Evolutionary conservation across 1,139 yeast species (phyloP).

Genomic region (Casaregolazyma lundiana): DNA sequence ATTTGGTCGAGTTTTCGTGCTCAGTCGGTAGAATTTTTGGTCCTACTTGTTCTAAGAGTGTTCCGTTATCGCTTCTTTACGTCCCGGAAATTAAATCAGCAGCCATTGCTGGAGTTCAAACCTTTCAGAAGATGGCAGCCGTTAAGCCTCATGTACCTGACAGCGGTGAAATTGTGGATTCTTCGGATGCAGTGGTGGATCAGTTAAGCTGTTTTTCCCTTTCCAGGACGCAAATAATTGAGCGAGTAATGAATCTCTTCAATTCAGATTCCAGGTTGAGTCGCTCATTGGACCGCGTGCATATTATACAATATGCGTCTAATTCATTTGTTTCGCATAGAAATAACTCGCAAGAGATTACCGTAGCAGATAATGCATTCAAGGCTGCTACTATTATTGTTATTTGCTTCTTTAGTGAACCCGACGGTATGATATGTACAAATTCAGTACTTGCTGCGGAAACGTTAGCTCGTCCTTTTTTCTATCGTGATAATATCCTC

Average conservation of each 20-base stretch:
- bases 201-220: too few species aligned
- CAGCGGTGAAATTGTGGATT: too few species aligned
- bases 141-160: too few species aligned
- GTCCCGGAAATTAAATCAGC: too few species aligned
- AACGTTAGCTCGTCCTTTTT: neutral
- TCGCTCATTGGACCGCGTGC: neutral
- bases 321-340: neutral
- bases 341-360: neutral
- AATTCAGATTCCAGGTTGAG: neutral
- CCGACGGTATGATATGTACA: neutral
- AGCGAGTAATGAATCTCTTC: neutral
- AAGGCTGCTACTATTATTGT: conserved; percentile 1
- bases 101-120: too few species aligned
- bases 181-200: too few species aligned
- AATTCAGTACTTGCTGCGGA: neutral
- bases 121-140: too few species aligned
- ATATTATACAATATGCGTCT: neutral
- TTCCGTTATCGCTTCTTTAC: too few species aligned
- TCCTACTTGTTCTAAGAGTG: too few species aligned
- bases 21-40: neutral
- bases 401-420: neutral
- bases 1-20: neutral
- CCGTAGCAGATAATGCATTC: neutral
- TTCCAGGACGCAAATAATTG: too few species aligned
- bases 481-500: neutral